Percentiles rank a stretch among this genome's conserved stretches.
These are phyloP conservation scores for Nicotiana noctiflora DNA, from an alignment of 257 asterid species.

Conservation along the genomic window DNA sequence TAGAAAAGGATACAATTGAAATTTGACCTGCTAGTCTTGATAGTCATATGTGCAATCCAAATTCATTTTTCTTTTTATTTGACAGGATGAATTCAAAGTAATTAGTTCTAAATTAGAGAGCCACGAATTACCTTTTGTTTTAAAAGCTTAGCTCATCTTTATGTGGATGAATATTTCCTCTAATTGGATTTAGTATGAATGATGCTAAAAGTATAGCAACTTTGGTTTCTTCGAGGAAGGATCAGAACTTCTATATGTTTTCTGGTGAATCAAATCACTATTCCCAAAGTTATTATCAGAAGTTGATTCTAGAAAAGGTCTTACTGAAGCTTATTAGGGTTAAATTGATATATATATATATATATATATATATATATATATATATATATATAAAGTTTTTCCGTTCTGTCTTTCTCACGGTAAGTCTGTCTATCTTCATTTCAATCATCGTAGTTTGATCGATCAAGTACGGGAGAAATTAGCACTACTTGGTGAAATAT, in stretches of 20 bases:
- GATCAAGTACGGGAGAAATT: too few relatives aligned
- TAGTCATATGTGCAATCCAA: not conserved
- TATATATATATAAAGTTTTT: too few relatives aligned
- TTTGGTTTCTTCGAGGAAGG: not conserved
- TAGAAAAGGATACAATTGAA: too few relatives aligned
- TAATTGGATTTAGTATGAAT: constrained; percentile 1
- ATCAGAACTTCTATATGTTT: not conserved
- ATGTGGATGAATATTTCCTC: not conserved
- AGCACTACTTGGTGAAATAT: too few relatives aligned
- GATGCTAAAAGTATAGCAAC: not conserved
- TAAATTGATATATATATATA: too few relatives aligned
- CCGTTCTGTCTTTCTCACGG: too few relatives aligned
- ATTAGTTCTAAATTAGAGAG: not conserved
- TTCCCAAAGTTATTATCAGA: not conserved
- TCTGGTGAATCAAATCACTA: not conserved
- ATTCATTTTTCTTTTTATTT: constrained; percentile 2
- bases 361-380: too few relatives aligned
- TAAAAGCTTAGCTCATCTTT: not conserved
- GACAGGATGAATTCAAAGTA: not conserved
- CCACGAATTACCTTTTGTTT: not conserved
- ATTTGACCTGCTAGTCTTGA: not conserved
- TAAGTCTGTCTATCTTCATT: too few relatives aligned
- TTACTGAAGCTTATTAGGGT: not conserved
- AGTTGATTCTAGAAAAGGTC: not conserved
- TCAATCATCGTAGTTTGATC: too few relatives aligned